Conservation (phyloP, 345 rosid genomes). For the Draba incana region DNA sequence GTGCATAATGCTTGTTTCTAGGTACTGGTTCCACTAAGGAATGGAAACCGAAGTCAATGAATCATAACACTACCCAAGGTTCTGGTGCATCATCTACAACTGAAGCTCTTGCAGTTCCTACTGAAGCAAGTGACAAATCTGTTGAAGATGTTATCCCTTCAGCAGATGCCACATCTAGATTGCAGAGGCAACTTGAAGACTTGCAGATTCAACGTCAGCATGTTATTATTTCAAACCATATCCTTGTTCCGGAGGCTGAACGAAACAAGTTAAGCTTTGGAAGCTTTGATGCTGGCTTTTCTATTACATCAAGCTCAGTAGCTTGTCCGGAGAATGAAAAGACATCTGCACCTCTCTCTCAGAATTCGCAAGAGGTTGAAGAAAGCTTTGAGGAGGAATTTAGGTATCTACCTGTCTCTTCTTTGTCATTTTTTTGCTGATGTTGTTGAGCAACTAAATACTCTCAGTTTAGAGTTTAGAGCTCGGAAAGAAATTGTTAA, state of each 20-base stretch:
- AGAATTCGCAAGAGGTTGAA: slow-evolving; percentile 62
- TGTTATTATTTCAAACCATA: slow-evolving; percentile 90
- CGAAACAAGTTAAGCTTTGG: slow-evolving; percentile 90
- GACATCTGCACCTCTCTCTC: slow-evolving; percentile 66
- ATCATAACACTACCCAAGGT: slow-evolving; percentile 50
- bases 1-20: slow-evolving; percentile 36
- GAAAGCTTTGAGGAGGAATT: slow-evolving; percentile 55
- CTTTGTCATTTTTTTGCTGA: slow-evolving; percentile 22
- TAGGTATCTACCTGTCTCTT: slow-evolving; percentile 48
- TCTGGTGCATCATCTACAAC: slow-evolving; percentile 55
- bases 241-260: slow-evolving; percentile 93
- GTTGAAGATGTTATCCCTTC: slow-evolving; percentile 49
- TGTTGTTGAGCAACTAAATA: slow-evolving; percentile 3
- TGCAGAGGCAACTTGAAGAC: slow-evolving; percentile 76
- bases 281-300: slow-evolving; percentile 87
- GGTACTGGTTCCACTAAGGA: slow-evolving; percentile 70
- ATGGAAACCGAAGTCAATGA: slow-evolving; percentile 89
- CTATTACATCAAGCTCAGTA: slow-evolving; percentile 46
- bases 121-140: slow-evolving; percentile 51
- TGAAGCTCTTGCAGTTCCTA: slow-evolving; percentile 49
- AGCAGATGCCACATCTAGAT: slow-evolving; percentile 62
- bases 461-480: slow-evolving; percentile 9
- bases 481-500: not conserved
- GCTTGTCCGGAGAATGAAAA: slow-evolving; percentile 62
- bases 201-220: slow-evolving; percentile 78